phyloP scores from a whole-genome alignment of 1,284 basidiomycete genomes.

The Cutaneotrichosporon cutaneum region DNA sequence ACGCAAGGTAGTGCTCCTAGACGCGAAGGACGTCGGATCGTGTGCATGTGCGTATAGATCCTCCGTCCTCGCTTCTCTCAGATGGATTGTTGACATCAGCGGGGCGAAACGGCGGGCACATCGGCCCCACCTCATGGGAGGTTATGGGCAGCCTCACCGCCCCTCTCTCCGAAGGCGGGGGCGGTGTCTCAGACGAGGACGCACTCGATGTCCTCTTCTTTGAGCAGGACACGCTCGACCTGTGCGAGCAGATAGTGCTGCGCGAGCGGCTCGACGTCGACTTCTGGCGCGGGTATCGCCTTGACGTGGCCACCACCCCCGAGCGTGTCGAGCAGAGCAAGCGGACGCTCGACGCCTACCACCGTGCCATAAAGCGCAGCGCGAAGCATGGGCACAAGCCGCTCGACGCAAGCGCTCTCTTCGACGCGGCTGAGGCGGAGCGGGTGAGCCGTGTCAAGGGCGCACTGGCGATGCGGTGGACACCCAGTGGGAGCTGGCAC shows the following conservation, averaged over 20 bases:
- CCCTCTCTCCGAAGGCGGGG: slow-evolving; percentile 23
- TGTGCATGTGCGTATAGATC: slow-evolving; percentile 45
- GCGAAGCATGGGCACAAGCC: neutral
- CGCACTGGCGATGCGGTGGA: slow-evolving; percentile 4
- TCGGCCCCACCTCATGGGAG: slow-evolving; percentile 35
- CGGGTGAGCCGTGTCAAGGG: slow-evolving; percentile 5
- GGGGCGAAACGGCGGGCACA: slow-evolving; percentile 48
- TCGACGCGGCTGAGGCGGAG: slow-evolving; percentile 1
- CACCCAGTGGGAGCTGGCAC: slow-evolving; percentile 19
- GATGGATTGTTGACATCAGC: slow-evolving; percentile 1
- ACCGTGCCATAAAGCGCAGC: slow-evolving; percentile 5
- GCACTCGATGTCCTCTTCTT: slow-evolving; percentile 57
- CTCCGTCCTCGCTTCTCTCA: neutral
- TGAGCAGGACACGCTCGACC: slow-evolving; percentile 69
- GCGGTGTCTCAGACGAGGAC: slow-evolving; percentile 47
- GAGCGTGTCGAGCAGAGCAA: neutral
- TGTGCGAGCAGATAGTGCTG: slow-evolving; percentile 60
- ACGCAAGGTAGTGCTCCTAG: slow-evolving; percentile 34
- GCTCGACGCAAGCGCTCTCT: neutral
- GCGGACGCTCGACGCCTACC: neutral
- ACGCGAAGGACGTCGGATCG: slow-evolving; percentile 44
- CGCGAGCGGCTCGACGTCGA: slow-evolving; percentile 32
- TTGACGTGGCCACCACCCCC: slow-evolving; percentile 16
- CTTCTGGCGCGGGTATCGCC: slow-evolving; percentile 34
- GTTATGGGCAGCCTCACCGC: slow-evolving; percentile 23